Conservation (phyloP, 2,329 filamentous ascomycete species). For the Penicillium sp. region DNA sequence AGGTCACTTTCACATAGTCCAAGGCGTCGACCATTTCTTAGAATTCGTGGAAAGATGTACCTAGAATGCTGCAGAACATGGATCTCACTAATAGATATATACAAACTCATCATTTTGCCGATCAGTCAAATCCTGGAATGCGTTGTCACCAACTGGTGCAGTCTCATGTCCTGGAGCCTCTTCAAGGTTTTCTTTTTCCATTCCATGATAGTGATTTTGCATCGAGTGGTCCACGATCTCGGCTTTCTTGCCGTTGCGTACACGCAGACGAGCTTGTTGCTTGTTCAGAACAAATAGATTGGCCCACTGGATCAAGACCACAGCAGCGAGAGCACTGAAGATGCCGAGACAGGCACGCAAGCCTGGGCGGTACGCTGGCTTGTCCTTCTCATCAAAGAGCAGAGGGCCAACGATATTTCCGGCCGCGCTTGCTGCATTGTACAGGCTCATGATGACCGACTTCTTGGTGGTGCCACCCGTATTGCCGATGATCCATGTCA, state of each 20-base stretch:
- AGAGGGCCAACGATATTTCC: conserved; percentile 67
- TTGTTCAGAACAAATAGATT: conserved; percentile 55
- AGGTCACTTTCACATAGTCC: not conserved
- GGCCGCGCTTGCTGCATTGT: conserved; percentile 58
- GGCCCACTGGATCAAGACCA: conserved; percentile 53
- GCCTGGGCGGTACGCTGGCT: conserved; percentile 57
- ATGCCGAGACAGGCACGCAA: conserved; percentile 50
- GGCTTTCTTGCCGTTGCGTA: conserved; percentile 58
- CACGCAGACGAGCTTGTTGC: conserved; percentile 52
- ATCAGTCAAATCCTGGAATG: conserved; percentile 61
- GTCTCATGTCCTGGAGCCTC: conserved; percentile 17
- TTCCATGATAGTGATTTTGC: conserved; percentile 50
- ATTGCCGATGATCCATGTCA: conserved; percentile 67
- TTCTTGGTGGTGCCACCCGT: conserved; percentile 66
- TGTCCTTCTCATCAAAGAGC: conserved; percentile 57
- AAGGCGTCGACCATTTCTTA: not conserved
- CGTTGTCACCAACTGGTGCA: conserved; percentile 47
- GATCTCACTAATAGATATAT: conserved; percentile 51
- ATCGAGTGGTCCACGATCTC: conserved; percentile 60
- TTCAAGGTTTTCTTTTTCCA: conserved; percentile 15
- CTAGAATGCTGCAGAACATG: not conserved
- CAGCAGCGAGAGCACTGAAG: conserved; percentile 50
- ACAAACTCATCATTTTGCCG: conserved; percentile 65
- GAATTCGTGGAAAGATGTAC: too few species aligned
- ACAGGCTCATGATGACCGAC: conserved; percentile 60